Evolutionary conservation across 345 rosid species (phyloP).

Genomic region (Murraya koenigii): DNA sequence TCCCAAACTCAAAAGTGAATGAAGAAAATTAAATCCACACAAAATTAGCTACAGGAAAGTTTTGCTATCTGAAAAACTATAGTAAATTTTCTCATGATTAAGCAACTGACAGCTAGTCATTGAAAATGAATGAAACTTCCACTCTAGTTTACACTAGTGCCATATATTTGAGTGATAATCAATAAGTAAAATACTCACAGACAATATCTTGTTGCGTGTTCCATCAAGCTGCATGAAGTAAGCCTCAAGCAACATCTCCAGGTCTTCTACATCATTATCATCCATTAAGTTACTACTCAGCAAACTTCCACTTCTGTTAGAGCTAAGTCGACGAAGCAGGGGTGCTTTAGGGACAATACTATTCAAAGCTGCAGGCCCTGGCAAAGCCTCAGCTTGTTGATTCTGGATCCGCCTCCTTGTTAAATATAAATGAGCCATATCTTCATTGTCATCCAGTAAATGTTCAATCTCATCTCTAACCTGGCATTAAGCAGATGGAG

Average conservation of each 20-base stretch:
- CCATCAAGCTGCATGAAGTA: conserved; percentile 96
- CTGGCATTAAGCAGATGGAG: conserved; percentile 30
- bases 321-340: conserved; percentile 42
- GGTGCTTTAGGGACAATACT: conserved; percentile 30
- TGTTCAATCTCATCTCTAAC: conserved; percentile 94
- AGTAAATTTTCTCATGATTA: neutral
- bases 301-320: conserved; percentile 63
- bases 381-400: conserved; percentile 66
- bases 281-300: conserved; percentile 47
- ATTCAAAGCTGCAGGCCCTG: conserved; percentile 44
- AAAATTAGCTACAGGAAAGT: neutral
- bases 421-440: conserved; percentile 79
- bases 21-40: neutral
- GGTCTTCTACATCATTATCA: conserved; percentile 75
- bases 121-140: neutral
- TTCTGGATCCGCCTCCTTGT: conserved; percentile 75
- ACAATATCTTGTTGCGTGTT: conserved; percentile 84
- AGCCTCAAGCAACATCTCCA: conserved; percentile 93
- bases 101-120: neutral
- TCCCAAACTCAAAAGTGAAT: neutral
- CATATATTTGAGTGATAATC: neutral
- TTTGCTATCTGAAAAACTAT: neutral
- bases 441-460: conserved; percentile 79
- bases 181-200: conserved; percentile 47
- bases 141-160: neutral